Conservation (phyloP, 1,284 basidiomycete species). For the Quambalaria eucalypti region DNA sequence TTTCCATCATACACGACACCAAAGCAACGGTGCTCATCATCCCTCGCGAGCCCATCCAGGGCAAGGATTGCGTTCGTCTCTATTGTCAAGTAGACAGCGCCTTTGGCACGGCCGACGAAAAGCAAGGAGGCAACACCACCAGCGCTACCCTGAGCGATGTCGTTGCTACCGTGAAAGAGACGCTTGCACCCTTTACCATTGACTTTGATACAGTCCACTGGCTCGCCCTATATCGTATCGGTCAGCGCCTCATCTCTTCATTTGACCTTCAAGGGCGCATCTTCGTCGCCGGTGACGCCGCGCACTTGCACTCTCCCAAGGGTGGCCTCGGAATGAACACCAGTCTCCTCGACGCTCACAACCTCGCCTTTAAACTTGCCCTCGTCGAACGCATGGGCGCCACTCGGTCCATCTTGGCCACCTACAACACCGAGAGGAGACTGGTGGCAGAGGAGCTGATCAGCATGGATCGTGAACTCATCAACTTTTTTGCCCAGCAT, state of each 20-base stretch:
- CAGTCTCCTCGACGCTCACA: not conserved
- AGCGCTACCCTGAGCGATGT: not conserved
- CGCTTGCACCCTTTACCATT: not conserved
- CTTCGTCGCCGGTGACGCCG: not conserved
- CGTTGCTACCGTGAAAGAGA: not conserved
- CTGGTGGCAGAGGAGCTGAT: not conserved
- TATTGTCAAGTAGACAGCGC: too few relatives aligned
- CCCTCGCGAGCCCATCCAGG: too few relatives aligned
- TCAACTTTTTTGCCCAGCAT: too few relatives aligned
- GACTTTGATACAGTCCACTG: not conserved
- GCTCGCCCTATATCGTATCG: not conserved
- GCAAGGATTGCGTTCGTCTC: too few relatives aligned
- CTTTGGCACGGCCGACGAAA: too few relatives aligned
- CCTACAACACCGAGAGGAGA: not conserved
- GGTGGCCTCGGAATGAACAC: not conserved
- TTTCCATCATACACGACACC: too few relatives aligned
- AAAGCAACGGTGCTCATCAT: too few relatives aligned
- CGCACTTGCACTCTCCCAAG: not conserved
- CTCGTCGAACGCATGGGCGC: not conserved
- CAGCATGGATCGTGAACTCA: too few relatives aligned
- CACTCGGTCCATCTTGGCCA: not conserved
- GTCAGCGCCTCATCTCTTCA: not conserved
- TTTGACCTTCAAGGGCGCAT: not conserved
- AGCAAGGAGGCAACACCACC: too few relatives aligned
- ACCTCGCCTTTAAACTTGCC: not conserved